Evolutionary conservation across 768 basidiomycete species (phyloP).

Genomic region (Dentipellis sp.): DNA sequence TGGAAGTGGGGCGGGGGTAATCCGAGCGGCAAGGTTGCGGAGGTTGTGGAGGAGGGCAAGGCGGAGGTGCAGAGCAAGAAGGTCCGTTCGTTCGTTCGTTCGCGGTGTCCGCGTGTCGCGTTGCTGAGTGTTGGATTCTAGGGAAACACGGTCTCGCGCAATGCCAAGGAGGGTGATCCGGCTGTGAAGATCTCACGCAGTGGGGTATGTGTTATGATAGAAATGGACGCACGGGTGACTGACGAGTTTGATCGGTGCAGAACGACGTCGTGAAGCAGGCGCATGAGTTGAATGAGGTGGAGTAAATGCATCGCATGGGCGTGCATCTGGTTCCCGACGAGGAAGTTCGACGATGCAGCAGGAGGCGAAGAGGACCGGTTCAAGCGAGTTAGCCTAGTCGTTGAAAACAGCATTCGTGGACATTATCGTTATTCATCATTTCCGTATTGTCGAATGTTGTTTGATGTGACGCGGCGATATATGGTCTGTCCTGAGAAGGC

Average conservation of each 20-base stretch:
- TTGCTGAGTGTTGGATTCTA: slow-evolving; percentile 3
- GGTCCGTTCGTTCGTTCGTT: slow-evolving; percentile 15
- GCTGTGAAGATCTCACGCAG: slow-evolving; percentile 37
- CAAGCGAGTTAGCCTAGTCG: too few species aligned
- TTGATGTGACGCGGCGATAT: too few species aligned
- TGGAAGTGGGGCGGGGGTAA: slow-evolving; percentile 29
- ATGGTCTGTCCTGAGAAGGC: neutral
- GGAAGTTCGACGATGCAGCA: too few species aligned
- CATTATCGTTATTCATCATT: too few species aligned
- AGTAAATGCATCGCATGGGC: slow-evolving; percentile 10
- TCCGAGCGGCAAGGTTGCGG: slow-evolving; percentile 26
- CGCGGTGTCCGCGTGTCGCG: neutral
- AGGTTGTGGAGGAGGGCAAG: slow-evolving; percentile 33
- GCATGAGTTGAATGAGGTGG: slow-evolving; percentile 37
- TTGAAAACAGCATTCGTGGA: too few species aligned
- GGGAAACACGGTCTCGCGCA: slow-evolving; percentile 35
- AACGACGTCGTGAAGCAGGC: slow-evolving; percentile 45
- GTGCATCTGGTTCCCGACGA: neutral
- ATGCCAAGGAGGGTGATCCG: slow-evolving; percentile 36
- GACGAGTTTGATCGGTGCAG: slow-evolving; percentile 14
- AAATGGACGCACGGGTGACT: neutral
- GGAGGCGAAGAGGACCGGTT: too few species aligned
- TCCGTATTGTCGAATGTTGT: too few species aligned
- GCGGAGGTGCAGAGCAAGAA: slow-evolving; percentile 37
- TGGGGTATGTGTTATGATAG: slow-evolving; percentile 26